These are phyloP conservation scores for Endoconidiophora polonica DNA, from an alignment of 2,329 filamentous ascomycete species.

Conservation along the genomic window DNA sequence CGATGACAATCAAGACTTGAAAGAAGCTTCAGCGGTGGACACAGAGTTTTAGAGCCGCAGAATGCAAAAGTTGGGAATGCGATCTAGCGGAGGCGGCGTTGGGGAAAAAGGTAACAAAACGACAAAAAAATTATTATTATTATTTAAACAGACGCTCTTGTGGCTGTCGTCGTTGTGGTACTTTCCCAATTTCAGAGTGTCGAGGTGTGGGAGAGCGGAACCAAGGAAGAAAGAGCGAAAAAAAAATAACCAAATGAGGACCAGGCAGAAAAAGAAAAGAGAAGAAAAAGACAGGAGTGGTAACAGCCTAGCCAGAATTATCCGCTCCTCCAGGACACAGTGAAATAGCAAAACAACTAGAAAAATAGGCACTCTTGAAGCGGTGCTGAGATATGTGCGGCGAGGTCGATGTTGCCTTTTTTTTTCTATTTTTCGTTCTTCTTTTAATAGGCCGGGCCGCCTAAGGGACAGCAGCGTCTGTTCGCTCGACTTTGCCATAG, in stretches of 20 bases:
- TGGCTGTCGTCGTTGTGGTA: too few relatives aligned
- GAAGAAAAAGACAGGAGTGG: background rate
- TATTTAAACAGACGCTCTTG: background rate
- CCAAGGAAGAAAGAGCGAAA: background rate
- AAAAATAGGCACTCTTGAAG: background rate
- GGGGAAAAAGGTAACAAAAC: slow-evolving; percentile 2
- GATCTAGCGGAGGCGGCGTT: background rate
- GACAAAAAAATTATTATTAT: background rate
- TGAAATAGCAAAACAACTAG: background rate
- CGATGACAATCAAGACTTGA: background rate
- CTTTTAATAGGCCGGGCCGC: too few relatives aligned
- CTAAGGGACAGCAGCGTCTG: background rate
- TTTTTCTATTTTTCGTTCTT: too few relatives aligned
- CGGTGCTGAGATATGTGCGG: background rate
- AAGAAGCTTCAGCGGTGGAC: too few relatives aligned
- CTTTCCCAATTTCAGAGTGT: too few relatives aligned
- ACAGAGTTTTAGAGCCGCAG: background rate
- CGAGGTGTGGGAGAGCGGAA: too few relatives aligned
- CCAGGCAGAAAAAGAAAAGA: background rate
- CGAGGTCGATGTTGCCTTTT: too few relatives aligned
- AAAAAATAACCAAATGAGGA: background rate
- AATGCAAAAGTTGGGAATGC: background rate
- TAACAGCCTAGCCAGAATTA: too few relatives aligned
- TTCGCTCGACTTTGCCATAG: background rate
- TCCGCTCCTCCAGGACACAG: background rate